These are phyloP conservation scores for Sistotremastrum niveocremeum DNA, from an alignment of 768 basidiomycete species.

Conservation along the genomic window DNA sequence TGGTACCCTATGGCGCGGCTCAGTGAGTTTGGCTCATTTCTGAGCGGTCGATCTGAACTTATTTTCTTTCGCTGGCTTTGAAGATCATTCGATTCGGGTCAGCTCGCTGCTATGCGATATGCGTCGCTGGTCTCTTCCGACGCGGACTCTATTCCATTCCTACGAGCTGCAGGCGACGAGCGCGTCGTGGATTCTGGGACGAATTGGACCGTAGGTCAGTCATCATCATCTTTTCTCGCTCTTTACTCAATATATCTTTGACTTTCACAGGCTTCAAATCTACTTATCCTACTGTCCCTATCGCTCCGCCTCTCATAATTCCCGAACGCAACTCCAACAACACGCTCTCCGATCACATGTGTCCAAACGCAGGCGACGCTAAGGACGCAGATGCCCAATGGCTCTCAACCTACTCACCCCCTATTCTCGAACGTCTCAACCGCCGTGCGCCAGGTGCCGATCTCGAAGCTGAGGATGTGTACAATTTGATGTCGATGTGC, in stretches of 20 bases:
- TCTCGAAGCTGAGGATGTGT: constrained; percentile 39
- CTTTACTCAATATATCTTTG: too few species aligned
- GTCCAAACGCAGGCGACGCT: constrained; percentile 38
- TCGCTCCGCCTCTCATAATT: too few species aligned
- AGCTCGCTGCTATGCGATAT: constrained; percentile 41
- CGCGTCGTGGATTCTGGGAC: constrained; percentile 55
- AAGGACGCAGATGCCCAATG: constrained; percentile 35
- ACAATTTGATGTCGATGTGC: constrained; percentile 57
- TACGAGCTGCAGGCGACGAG: constrained; percentile 33
- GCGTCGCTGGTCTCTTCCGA: constrained; percentile 26
- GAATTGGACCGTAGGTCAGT: constrained; percentile 55
- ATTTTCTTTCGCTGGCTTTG: too few species aligned
- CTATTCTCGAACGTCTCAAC: constrained; percentile 49
- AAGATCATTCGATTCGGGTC: constrained; percentile 41
- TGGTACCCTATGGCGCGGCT: constrained; percentile 53
- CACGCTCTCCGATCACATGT: constrained; percentile 55
- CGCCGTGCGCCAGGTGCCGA: constrained; percentile 46
- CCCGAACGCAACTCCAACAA: constrained; percentile 26
- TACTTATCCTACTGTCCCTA: too few species aligned
- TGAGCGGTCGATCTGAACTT: background rate
- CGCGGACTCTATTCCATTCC: constrained; percentile 31
- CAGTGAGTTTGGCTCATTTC: constrained; percentile 34
- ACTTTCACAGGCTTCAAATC: too few species aligned
- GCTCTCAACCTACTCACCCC: constrained; percentile 38
- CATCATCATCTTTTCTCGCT: background rate